Percentiles rank a stretch among this genome's conserved stretches.
Conservation (phyloP, 768 basidiomycete species). For the Coprinopsis marcescibilis region DNA sequence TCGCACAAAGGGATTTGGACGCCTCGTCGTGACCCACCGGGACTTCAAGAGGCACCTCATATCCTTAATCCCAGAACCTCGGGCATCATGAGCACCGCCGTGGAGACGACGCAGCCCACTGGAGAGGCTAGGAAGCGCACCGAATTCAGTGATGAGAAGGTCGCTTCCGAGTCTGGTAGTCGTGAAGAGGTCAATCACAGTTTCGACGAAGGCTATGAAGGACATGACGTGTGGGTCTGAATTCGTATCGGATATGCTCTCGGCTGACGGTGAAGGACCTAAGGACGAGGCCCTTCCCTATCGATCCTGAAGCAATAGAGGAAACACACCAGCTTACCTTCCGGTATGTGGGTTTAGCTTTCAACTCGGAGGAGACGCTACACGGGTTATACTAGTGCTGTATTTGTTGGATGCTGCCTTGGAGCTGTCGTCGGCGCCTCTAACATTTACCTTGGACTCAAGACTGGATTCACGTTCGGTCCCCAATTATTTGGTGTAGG, state of each 20-base stretch:
- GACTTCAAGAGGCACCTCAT: not conserved
- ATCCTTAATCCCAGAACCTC: too few species aligned
- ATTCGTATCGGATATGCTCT: not conserved
- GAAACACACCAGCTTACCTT: conserved; percentile 50
- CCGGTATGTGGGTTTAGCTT: conserved; percentile 22
- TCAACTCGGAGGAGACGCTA: not conserved
- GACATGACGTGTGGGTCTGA: conserved; percentile 37
- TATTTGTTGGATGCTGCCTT: conserved; percentile 45
- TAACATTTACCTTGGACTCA: conserved; percentile 63
- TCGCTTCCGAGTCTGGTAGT: conserved; percentile 14
- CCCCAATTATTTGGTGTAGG: conserved; percentile 54
- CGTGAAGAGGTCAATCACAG: conserved; percentile 18
- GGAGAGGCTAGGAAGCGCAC: conserved; percentile 1
- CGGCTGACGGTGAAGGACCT: not conserved
- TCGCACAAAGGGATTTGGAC: too few species aligned
- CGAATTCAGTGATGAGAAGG: conserved; percentile 23
- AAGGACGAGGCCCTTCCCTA: conserved; percentile 47
- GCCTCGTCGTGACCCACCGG: not conserved
- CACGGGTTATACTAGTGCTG: conserved; percentile 25
- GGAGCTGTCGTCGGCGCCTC: conserved; percentile 55
- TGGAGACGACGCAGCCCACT: not conserved
- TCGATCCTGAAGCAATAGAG: conserved; percentile 39
- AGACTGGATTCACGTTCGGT: conserved; percentile 65
- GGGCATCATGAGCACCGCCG: conserved; percentile 2
- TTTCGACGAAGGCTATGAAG: conserved; percentile 23